Conservation (phyloP, 2,329 filamentous ascomycete species). For the Colletotrichum eremochloae region DNA sequence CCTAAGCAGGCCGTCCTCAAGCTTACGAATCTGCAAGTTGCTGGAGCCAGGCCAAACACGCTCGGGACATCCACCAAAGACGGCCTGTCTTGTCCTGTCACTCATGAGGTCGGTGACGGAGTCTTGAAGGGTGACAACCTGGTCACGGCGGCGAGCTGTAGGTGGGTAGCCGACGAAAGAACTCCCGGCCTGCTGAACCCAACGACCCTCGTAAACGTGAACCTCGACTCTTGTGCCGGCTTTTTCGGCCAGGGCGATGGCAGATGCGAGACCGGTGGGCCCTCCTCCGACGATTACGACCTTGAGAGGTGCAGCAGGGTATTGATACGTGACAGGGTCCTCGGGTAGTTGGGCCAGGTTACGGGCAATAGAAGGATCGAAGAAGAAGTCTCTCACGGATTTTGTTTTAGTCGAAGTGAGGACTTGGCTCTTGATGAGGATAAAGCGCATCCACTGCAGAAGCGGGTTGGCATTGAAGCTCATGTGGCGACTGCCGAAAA, state of each 20-base stretch:
- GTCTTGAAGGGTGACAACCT: constrained; percentile 54
- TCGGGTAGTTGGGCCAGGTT: constrained; percentile 45
- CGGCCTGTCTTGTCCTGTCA: constrained; percentile 46
- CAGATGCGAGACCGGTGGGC: constrained; percentile 47
- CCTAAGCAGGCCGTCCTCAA: constrained; percentile 51
- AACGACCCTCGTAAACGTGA: constrained; percentile 53
- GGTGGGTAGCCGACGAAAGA: constrained; percentile 48
- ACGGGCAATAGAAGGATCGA: constrained; percentile 51
- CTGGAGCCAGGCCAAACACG: constrained; percentile 53
- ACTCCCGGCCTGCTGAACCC: constrained; percentile 44
- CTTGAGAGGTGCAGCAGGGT: constrained; percentile 45
- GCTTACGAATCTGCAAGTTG: constrained; percentile 55
- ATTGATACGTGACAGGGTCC: constrained; percentile 47
- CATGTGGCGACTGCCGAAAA: constrained; percentile 48
- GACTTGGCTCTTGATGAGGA: constrained; percentile 49
- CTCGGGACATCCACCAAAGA: constrained; percentile 51
- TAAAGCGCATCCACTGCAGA: constrained; percentile 51
- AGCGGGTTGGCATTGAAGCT: constrained; percentile 48
- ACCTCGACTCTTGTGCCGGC: constrained; percentile 50
- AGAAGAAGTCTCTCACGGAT: constrained; percentile 52
- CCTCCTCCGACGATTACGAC: constrained; percentile 45
- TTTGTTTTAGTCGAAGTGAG: constrained; percentile 45
- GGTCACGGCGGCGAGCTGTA: constrained; percentile 49
- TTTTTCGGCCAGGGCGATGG: constrained; percentile 52
- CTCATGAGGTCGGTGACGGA: constrained; percentile 50